These are phyloP conservation scores for Puccinia sorghi DNA, from an alignment of 1,284 basidiomycete genomes.

Conservation along the genomic window DNA sequence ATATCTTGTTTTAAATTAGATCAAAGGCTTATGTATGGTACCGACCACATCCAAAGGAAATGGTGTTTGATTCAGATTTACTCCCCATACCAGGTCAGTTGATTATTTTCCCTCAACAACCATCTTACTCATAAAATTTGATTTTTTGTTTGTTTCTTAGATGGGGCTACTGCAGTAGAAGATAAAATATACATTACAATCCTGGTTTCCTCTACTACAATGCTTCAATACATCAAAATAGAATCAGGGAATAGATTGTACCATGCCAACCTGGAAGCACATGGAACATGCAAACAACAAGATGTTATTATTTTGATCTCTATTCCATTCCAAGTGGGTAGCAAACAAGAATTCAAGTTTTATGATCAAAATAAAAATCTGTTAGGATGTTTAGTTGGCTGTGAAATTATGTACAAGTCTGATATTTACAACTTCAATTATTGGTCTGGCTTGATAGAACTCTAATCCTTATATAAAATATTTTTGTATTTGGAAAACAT, in stretches of 20 bases:
- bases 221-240: background rate
- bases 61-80: conserved; percentile 1
- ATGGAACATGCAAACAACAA: too few species aligned
- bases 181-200: conserved; percentile 34
- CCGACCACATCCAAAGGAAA: conserved; percentile 31
- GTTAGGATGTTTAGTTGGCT: conserved; percentile 1
- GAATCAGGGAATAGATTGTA: conserved; percentile 18
- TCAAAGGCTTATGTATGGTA: conserved; percentile 44
- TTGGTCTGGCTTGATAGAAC: conserved; percentile 39
- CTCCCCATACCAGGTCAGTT: conserved; percentile 23
- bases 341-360: conserved; percentile 5
- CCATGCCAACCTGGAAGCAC: background rate
- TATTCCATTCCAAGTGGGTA: conserved; percentile 14
- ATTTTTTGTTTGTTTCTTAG: background rate
- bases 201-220: conserved; percentile 4
- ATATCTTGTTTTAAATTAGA: background rate
- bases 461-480: background rate
- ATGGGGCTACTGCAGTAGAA: conserved; percentile 6
- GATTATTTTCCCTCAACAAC: background rate
- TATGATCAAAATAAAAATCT: conserved; percentile 7
- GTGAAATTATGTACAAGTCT: background rate
- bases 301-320: conserved; percentile 22
- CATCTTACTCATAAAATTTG: background rate
- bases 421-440: conserved; percentile 46
- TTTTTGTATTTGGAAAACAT: too few species aligned